Conservation (phyloP, 257 asterid species). For the Solanum acaule region DNA sequence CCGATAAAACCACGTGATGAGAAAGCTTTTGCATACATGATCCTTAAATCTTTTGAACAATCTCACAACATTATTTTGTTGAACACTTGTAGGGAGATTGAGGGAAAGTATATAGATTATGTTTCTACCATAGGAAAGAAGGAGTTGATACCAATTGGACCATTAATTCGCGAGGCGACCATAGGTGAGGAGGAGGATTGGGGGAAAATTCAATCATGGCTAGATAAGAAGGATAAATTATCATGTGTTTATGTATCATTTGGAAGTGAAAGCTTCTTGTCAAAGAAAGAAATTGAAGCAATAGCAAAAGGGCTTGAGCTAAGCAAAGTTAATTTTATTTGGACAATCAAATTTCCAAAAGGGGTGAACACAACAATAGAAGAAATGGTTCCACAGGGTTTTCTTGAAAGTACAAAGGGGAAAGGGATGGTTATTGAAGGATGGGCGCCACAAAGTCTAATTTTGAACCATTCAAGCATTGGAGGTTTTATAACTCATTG, state of each 20-base stretch:
- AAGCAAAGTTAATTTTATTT: not conserved
- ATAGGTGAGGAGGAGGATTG: not conserved
- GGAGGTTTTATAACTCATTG: not conserved
- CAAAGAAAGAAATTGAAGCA: not conserved
- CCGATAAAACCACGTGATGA: not conserved
- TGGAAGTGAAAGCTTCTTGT: not conserved
- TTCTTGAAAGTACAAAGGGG: not conserved
- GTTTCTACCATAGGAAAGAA: not conserved
- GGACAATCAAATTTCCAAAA: not conserved
- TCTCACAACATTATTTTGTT: not conserved
- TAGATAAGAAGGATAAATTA: not conserved
- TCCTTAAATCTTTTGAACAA: not conserved
- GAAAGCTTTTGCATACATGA: not conserved
- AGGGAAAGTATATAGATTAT: slow-evolving; percentile 1
- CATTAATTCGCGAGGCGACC: not conserved
- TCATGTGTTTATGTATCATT: not conserved
- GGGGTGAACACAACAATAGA: not conserved
- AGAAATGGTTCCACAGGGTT: not conserved
- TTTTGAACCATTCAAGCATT: not conserved
- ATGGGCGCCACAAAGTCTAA: not conserved
- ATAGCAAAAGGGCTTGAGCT: not conserved
- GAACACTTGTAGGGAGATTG: not conserved
- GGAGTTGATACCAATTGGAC: not conserved
- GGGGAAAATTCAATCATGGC: not conserved
- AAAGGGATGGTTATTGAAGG: not conserved